Percentiles rank a stretch among this genome's conserved stretches.
phyloP scores from a whole-genome alignment of 495 filamentous ascomycete species.

The Talaromyces trachyspermus region DNA sequence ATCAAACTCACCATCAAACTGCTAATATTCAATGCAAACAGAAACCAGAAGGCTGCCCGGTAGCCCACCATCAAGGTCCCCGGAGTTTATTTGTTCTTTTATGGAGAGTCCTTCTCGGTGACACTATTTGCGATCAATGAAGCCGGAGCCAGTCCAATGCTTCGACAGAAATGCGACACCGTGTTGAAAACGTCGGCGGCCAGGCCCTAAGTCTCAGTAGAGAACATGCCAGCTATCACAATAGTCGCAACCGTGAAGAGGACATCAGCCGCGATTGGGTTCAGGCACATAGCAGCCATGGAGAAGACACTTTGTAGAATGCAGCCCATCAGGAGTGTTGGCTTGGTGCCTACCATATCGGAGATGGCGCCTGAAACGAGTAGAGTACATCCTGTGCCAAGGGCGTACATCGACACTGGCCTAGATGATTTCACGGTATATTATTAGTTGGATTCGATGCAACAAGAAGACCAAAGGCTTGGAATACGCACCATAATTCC shows the following conservation, averaged over 20 bases:
- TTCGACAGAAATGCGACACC: constrained; percentile 49
- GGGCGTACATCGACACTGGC: constrained; percentile 20
- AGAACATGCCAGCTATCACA: constrained; percentile 51
- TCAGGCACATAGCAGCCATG: constrained; percentile 37
- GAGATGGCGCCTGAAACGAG: constrained; percentile 43
- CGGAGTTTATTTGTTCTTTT: too few species aligned
- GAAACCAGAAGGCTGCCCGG: constrained; percentile 51
- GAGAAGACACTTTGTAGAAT: constrained; percentile 35
- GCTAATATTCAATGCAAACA: constrained; percentile 40
- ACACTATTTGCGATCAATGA: constrained; percentile 24
- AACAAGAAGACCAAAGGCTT: too few species aligned
- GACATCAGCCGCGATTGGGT: constrained; percentile 40
- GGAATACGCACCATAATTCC: too few species aligned
- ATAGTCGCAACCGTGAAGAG: constrained; percentile 52
- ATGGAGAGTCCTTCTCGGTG: too few species aligned
- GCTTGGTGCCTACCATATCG: constrained; percentile 39
- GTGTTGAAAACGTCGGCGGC: constrained; percentile 61
- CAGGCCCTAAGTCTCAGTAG: constrained; percentile 48
- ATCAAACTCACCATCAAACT: constrained; percentile 32
- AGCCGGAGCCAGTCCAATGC: constrained; percentile 46
- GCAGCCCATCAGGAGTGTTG: constrained; percentile 36
- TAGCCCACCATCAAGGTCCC: constrained; percentile 49
- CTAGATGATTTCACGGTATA: too few species aligned
- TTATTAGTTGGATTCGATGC: too few species aligned
- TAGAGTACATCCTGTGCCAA: constrained; percentile 36